These are phyloP conservation scores for Nymphaea thermarum DNA, from an alignment of 164 flowering plant genomes.

Conservation along the genomic window DNA sequence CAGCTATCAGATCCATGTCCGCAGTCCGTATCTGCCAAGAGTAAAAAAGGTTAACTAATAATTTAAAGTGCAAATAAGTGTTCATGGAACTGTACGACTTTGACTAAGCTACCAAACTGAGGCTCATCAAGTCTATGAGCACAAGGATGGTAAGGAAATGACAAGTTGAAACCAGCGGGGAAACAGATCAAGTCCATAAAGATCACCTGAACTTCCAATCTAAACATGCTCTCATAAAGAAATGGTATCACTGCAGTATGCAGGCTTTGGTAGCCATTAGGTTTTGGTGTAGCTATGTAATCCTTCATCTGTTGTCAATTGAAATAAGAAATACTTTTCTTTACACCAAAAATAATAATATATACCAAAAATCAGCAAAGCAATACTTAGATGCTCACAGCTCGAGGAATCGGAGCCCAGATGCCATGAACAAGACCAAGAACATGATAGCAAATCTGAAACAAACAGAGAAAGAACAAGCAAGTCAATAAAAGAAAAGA, in stretches of 20 bases:
- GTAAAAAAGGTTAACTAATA: not conserved
- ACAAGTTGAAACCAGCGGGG: not conserved
- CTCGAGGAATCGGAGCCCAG: slow-evolving; percentile 90
- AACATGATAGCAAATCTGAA: slow-evolving; percentile 94
- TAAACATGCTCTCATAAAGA: slow-evolving; percentile 92
- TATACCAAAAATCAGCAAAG: not conserved
- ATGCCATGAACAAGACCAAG: slow-evolving; percentile 98
- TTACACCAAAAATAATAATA: not conserved
- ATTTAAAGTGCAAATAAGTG: not conserved
- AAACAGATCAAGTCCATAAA: not conserved
- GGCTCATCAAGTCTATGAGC: not conserved
- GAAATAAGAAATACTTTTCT: not conserved
- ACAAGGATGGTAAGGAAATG: not conserved
- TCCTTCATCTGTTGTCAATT: slow-evolving; percentile 68
- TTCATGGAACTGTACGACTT: too few species aligned
- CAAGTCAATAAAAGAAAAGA: not conserved
- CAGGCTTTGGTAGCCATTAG: slow-evolving; percentile 97
- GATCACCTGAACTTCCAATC: slow-evolving; percentile 89
- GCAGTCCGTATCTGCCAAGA: slow-evolving; percentile 77
- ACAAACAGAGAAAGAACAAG: not conserved
- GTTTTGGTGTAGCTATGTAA: slow-evolving; percentile 94
- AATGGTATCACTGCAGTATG: slow-evolving; percentile 95
- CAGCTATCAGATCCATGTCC: slow-evolving; percentile 96
- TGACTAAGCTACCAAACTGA: not conserved
- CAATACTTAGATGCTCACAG: slow-evolving; percentile 37